Conservation (phyloP, 306 rosid genomes). For the Malus fusca region DNA sequence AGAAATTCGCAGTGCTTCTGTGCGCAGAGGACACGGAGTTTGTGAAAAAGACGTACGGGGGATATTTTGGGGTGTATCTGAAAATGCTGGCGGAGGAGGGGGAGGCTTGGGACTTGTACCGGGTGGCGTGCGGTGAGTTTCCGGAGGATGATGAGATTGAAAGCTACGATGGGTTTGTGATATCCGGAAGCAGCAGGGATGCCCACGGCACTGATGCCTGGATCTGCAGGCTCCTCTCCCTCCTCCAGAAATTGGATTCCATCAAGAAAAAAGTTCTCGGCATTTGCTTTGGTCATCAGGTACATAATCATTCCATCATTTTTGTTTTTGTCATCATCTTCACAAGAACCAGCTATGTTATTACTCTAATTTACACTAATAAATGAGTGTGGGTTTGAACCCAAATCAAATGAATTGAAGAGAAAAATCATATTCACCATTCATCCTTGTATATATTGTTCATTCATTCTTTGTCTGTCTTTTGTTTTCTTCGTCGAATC, state of each 20-base stretch:
- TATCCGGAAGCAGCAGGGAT: conserved; percentile 80
- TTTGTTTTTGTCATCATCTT: neutral
- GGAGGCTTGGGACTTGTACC: conserved; percentile 63
- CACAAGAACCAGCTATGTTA: too few species aligned
- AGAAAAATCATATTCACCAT: too few species aligned
- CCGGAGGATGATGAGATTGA: conserved; percentile 36
- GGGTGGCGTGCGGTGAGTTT: conserved; percentile 49
- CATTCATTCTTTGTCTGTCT: neutral
- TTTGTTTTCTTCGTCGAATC: too few species aligned
- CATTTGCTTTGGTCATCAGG: conserved; percentile 92
- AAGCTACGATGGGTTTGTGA: conserved; percentile 58
- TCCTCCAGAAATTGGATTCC: conserved; percentile 40
- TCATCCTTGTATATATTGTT: too few species aligned
- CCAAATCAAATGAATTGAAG: too few species aligned
- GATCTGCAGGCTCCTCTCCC: conserved; percentile 49
- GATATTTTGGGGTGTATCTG: conserved; percentile 62
- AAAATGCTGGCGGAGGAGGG: conserved; percentile 69
- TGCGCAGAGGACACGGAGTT: conserved; percentile 92
- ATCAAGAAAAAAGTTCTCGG: conserved; percentile 66
- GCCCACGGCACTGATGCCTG: conserved; percentile 74
- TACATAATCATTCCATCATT: neutral
- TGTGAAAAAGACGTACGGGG: conserved; percentile 63
- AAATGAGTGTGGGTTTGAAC: too few species aligned
- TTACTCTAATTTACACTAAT: too few species aligned
- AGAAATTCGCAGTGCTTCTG: conserved; percentile 48